Base-by-base conservation (phyloP, 2,329 filamentous ascomycete species). In the Trichoderma sp. region DNA sequence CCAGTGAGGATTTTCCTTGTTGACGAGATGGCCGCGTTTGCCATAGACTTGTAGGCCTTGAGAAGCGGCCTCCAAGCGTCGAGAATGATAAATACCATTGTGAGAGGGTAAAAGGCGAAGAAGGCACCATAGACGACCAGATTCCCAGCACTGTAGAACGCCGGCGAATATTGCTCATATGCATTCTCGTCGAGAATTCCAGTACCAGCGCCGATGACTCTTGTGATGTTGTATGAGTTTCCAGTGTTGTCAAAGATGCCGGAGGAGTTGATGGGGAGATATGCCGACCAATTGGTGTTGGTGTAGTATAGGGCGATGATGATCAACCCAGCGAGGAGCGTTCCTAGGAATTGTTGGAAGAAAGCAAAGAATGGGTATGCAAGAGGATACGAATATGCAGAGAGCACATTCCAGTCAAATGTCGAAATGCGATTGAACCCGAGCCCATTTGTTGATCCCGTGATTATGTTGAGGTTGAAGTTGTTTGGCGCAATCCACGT, bases 381-480 rank as follows among this genome's bases (percentile, higher is more conserved):
- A 43, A 80, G 73, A 0, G 77, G 74, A 26, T 64, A 41, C 2
- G 61, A 44, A 9, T 57, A 60, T 6, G 52, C 24, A 5, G 66
- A 67, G 6, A 71, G 66, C 1, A 77, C 70, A 56, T 83, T 84
- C 77, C 80, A 82, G 71, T 85, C 82, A 43, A 83, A 83, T 0
- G 78, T 83, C 0, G 82, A 79, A 5, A 82, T 69, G 0, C 80
- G 82, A 67, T 82, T 84, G 72, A 82, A 82, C 28, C 76, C 82
- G 43, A 82, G 71, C 0, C 78, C 78, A 0, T 75, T 74, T 1
- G 71, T 72, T 0, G 78, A 77, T 0, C 80, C 79, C 0, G 80
- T 83, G 12, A 83, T 70, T 7, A 78, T 76, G 14, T 68, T 69
- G 7, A 82, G 71, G 7, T 76, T 78, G 50, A 79, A 67, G 59